Evolutionary conservation across 192 early-diverging fungal species (phyloP), one percentile per base, ranked within the genome.

Genomic region (Chytriomyces hyalinus): DNA sequence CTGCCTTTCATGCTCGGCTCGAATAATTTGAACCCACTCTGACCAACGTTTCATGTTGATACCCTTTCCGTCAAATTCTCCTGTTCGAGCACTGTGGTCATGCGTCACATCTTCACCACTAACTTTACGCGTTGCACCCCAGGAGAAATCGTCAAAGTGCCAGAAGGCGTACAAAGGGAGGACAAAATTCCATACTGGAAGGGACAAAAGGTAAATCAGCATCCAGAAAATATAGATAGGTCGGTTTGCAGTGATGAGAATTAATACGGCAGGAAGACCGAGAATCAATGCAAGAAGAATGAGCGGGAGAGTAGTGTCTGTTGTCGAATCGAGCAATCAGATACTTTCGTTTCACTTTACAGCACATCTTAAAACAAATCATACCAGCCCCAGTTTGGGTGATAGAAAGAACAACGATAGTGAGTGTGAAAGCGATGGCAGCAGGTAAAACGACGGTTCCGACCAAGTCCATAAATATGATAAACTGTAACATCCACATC

Each of bases 91-190:
- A 70, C 88, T 83, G 69, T 95, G 93, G 80, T 91, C 92, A 51
- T 89, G 88, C 20, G 86, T 88, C 76, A 65, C 64, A 36, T 67
- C 72, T 60, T 82, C 80, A 22, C 86, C 86, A 22, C 67, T 62
- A 1, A 87, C 77, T 67, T 78, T 84, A 22, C 86, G 53, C 51
- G 86, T 87, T 47, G 83, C 80, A 28, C 83, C 93, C 92, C 93
- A 95, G n/a, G 90, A 92, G 64, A 96, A 96, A 74, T 96, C 95
- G 82, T 94, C 93, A 85, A 96, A 96, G 83, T 96, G 92, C 94
- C 94, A 96, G 87, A 93, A 96, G 17, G 95, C 92, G 80, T 96
- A 96, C 4, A 89, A 72, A 0, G 95, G 94, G 46, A 96, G 84
- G 45, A 95, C 84, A 20, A 96, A 90, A 80, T 96, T 96, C 95